A percentile compares a stretch with the other conserved stretches of the same genome.
Conservation (phyloP, 495 filamentous ascomycete species). For the Umbilicaria muhlenbergii region DNA sequence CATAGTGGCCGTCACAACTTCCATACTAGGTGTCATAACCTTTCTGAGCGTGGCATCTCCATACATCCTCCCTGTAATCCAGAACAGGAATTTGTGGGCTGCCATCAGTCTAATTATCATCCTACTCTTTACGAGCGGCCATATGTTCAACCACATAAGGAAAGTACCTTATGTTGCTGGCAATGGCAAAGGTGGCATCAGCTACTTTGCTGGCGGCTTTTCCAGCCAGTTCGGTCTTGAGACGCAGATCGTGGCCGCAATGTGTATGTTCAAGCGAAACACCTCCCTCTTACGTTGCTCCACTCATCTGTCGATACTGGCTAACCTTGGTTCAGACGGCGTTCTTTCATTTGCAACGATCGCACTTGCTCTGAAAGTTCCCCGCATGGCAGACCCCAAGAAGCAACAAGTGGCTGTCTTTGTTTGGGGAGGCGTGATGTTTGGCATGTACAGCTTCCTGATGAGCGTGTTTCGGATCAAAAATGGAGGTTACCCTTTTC, state of each 20-base stretch:
- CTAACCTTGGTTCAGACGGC: slow-evolving; percentile 48
- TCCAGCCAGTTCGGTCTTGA: slow-evolving; percentile 92
- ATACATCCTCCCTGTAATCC: slow-evolving; percentile 70
- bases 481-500: slow-evolving; percentile 92
- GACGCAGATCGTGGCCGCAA: slow-evolving; percentile 87
- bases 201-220: slow-evolving; percentile 87
- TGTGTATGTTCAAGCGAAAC: slow-evolving; percentile 52
- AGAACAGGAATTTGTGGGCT: slow-evolving; percentile 89
- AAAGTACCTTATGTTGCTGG: slow-evolving; percentile 90
- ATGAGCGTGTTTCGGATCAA: slow-evolving; percentile 87
- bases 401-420: slow-evolving; percentile 70
- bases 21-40: slow-evolving; percentile 49
- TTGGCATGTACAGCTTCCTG: slow-evolving; percentile 82
- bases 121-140: slow-evolving; percentile 86
- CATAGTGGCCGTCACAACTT: slow-evolving; percentile 49
- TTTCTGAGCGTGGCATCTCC: slow-evolving; percentile 62
- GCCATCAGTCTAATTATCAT: slow-evolving; percentile 78
- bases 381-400: slow-evolving; percentile 62
- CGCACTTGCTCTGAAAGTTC: slow-evolving; percentile 76
- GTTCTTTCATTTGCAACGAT: slow-evolving; percentile 86
- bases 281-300: neutral
- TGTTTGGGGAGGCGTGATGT: slow-evolving; percentile 63
- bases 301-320: neutral
- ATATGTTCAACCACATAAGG: slow-evolving; percentile 99
- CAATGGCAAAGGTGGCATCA: slow-evolving; percentile 72